phyloP scores from a whole-genome alignment of 345 rosid species.

The Psidium friedrichsthalianum region DNA sequence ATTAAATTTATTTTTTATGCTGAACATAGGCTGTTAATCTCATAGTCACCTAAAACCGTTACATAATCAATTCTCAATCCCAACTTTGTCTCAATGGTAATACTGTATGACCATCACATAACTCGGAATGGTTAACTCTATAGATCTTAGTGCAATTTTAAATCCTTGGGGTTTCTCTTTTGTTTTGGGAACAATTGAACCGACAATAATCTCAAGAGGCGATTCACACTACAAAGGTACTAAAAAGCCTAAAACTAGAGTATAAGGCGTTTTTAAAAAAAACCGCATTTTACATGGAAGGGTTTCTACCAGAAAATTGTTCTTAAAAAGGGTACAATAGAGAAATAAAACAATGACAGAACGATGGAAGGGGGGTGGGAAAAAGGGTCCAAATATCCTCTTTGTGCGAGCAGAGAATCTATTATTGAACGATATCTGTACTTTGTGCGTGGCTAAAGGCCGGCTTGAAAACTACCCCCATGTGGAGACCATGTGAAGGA shows the following conservation, averaged over 20 bases:
- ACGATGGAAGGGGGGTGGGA: neutral
- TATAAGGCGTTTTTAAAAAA: neutral
- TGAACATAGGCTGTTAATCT: too few species aligned
- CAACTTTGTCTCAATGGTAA: too few species aligned
- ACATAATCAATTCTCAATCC: too few species aligned
- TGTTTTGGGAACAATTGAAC: neutral
- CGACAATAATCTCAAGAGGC: neutral
- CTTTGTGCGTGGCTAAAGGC: neutral
- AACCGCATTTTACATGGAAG: neutral
- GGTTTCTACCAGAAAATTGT: neutral
- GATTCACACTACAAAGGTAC: neutral
- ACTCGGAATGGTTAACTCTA: too few species aligned
- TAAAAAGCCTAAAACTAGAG: too few species aligned
- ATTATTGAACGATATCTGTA: conserved; percentile 1
- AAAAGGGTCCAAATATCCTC: neutral
- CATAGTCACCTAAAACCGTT: too few species aligned
- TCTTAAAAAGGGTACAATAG: neutral
- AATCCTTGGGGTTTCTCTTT: neutral
- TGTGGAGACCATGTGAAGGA: conserved; percentile 48
- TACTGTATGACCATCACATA: too few species aligned
- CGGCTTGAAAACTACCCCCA: conserved; percentile 23
- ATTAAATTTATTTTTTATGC: too few species aligned
- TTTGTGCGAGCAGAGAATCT: neutral
- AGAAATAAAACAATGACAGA: neutral
- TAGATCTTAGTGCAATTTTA: neutral